Evolutionary conservation across 2,329 filamentous ascomycete species (phyloP), one percentile per base, ranked within the genome.

Genomic region (Ophiostoma quercus): DNA sequence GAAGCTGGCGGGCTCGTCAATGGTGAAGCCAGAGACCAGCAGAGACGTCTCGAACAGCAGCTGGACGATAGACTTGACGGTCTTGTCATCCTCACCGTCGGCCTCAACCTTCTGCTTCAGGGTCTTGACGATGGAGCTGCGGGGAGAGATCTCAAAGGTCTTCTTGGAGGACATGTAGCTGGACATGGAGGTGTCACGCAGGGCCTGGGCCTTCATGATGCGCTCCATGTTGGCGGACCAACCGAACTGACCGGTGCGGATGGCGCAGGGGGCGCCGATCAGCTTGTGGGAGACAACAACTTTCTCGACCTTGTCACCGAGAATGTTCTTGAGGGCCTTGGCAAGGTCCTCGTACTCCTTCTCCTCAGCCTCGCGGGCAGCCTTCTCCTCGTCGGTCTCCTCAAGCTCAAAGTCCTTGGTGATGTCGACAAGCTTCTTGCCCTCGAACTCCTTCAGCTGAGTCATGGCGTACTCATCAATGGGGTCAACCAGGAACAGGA

Each of bases 81-180:
- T 97, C 82, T 94, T 93, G 87, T 98, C 95, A 81, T 94, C 94
- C 91, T 97, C 94, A 74, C 95, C 95, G 78, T 99, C 95, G 72
- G 90, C 80, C 88, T 98, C 95, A 73, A 98, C 92, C 92, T 99
- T 99, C 85, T 91, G 93, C 92, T 96, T 97, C 79, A 99, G 90
- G 88, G 98, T 95, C 89, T 96, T 91, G 86, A 99, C 89, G 83
- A 99, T 99, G 75, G 92, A 80, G 77, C 92, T 97, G 88, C 95
- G 94, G 82, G 95, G 95, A n/a, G 95, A 98, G 84, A 99, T 98
- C 87, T 99, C 95, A 77, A 99, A 98, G 41, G 95, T 99, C 92
- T 99, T 99, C 94, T 99, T 99, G 81, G 94, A 98, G 75, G 92
- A 96, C 95, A 99, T 99, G 92, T 99, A 99, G 77, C 92, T 96